These are phyloP conservation scores for Penicillium parvum DNA, from an alignment of 495 filamentous ascomycete genomes.

Conservation along the genomic window DNA sequence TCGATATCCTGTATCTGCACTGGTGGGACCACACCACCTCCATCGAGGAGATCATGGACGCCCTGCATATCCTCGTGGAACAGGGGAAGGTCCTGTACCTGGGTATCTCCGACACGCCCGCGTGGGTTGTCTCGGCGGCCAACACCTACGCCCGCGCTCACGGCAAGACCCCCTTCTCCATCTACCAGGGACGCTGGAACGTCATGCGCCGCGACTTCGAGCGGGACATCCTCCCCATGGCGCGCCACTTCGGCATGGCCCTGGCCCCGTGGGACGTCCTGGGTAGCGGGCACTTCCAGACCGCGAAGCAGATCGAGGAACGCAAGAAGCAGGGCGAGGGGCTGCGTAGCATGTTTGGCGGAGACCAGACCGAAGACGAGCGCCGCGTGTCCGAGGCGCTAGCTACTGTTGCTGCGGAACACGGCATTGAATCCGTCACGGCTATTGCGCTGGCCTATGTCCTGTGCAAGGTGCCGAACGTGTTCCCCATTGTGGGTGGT, in stretches of 20 bases:
- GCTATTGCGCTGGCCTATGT: constrained; percentile 71
- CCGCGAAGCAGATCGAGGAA: constrained; percentile 26
- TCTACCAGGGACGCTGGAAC: constrained; percentile 66
- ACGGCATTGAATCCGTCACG: constrained; percentile 43
- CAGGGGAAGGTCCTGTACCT: constrained; percentile 61
- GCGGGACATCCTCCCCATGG: constrained; percentile 56
- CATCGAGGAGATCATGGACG: constrained; percentile 58
- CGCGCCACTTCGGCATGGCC: constrained; percentile 52
- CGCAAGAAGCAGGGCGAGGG: constrained; percentile 29
- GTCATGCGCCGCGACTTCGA: constrained; percentile 51
- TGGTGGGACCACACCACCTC: constrained; percentile 57
- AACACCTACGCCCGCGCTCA: constrained; percentile 58
- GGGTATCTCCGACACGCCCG: constrained; percentile 58
- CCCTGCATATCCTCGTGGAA: constrained; percentile 51
- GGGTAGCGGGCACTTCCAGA: constrained; percentile 52
- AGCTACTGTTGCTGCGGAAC: constrained; percentile 47
- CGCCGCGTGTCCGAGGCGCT: constrained; percentile 42
- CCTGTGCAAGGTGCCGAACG: constrained; percentile 66
- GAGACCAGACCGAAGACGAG: constrained; percentile 35
- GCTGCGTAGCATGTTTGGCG: constrained; percentile 17
- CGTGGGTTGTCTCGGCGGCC: constrained; percentile 57
- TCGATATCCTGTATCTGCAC: constrained; percentile 62
- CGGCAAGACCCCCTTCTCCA: constrained; percentile 56
- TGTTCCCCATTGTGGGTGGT: constrained; percentile 71
- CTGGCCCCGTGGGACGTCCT: constrained; percentile 54